Base-by-base conservation (phyloP, 257 asterid species). In the Misopates orontium region DNA sequence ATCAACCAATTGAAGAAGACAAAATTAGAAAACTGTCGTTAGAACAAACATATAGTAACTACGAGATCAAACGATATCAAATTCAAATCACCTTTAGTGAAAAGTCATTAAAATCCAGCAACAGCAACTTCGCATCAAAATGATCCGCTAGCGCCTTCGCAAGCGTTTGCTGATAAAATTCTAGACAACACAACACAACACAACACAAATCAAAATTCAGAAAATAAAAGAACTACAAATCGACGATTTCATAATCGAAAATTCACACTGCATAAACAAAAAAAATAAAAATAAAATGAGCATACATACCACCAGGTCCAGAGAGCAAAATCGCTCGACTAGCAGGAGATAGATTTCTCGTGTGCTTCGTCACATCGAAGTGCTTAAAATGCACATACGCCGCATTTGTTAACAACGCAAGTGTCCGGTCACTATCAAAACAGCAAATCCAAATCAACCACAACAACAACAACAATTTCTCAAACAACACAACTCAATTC, bases 321-420 rank as follows among this genome's bases (percentile, higher is more conserved):
- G 96, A 85, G 21, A 93, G 90, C 82, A 93, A 71, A 71, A 93
- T 87, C 53, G 99, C 79, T 74, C 97, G 80, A 69, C 99, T 93
- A 25, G 95, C 97, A 16, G 97, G 95, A 64, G 99, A 84, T 40
- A 93, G 97, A 78, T 86, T 90, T 68, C 96, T 80, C 57, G 88
- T 84, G 79, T 93, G 96, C 79, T 82, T 87, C 36, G 91, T 81
- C 66, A 86, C 85, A 76, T 93, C 95, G 15, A 87, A 75, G 81
- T 84, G 90, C 45, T 82, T 86, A 31, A 93, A 84, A 82, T 90
- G 99, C 75, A 93, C 86, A 74, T 71, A 87, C 19, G 97, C 99
- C 28, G 99, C 96, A 80, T 87, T 93, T 59, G 86, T 86, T 62
- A 93, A 77, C 54, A 86, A 70, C 14, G 56, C 82, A 58, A 75